Conservation (phyloP, 192 early-diverging fungal species). For the Gorgonomyces haynaldii region DNA sequence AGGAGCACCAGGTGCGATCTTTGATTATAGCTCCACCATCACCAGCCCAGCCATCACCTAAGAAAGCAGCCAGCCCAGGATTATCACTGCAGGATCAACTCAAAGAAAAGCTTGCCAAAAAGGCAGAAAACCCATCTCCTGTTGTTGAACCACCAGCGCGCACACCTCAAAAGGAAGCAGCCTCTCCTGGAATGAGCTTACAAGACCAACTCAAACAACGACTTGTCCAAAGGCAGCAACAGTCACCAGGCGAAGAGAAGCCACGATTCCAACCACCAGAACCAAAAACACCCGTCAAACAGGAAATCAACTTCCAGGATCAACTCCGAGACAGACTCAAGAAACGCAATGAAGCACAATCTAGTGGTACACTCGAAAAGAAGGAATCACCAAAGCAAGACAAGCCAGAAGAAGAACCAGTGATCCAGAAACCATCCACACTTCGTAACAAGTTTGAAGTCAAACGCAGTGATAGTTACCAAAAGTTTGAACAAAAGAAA, state of each 20-base stretch:
- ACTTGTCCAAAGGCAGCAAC: not conserved
- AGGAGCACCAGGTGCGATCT: too few relatives aligned
- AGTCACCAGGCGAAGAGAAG: not conserved
- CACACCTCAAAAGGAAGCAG: not conserved
- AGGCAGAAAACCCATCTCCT: too few relatives aligned
- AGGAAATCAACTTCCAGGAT: slow-evolving; percentile 1
- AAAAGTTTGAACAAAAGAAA: too few relatives aligned
- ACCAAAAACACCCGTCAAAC: not conserved
- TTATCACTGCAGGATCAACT: not conserved
- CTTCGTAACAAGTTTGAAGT: too few relatives aligned
- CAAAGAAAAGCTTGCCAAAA: too few relatives aligned
- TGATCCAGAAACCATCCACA: not conserved
- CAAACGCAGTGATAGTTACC: too few relatives aligned
- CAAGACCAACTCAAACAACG: not conserved
- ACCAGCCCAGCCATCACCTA: too few relatives aligned
- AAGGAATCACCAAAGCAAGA: not conserved
- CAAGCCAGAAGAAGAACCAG: not conserved
- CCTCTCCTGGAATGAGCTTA: not conserved
- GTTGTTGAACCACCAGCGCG: too few relatives aligned
- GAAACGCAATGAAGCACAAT: not conserved
- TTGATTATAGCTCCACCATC: too few relatives aligned
- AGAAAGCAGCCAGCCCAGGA: not conserved
- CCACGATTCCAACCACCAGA: not conserved
- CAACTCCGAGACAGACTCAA: not conserved
- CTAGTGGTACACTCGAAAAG: not conserved